Evolutionary conservation across 805 yeast species (phyloP), one percentile per base, ranked within the genome.

Genomic region (Candida endomychidarum): DNA sequence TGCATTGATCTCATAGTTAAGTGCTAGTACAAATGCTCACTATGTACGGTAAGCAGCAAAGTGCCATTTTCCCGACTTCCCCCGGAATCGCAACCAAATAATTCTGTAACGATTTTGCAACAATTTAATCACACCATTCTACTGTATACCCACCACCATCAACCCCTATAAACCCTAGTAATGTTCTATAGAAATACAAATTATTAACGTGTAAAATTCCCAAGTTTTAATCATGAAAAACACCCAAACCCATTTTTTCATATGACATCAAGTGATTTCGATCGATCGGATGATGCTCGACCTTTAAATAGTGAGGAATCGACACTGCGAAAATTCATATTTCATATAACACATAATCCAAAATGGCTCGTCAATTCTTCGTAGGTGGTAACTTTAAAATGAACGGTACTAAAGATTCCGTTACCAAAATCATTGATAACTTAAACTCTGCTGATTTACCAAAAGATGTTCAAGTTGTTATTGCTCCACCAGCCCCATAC

Each of bases 341-440:
- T 19, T 12, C 4, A 29, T 16, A 15, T 15, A 5, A 15, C 11
- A 67, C 37, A 5, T 10, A 27, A 20, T 6, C 12, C 26, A 32
- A 22, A 33, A 70, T 70, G 95, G 82, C 95, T 65, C 86, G 96
- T 73, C 79, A 77, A 70, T 93, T 91, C 75, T 90, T 93, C 70
- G 96, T 93, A 63, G 99, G 99, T 58, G 99, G 99, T 62, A 93
- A 93, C 89, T 91, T 93, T 81, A 93, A 93, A 74, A 83, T 93
- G 87, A 93, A 93, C 80, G 99, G 99, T 65, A 74, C 95, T 63
- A 83, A 82, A 72, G 79, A 77, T 57, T 84, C 93, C 56, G 86
- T 93, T 68, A 78, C 80, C 66, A 71, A 79, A 54, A 90, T 93
- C 62, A 83, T 91, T 49, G 90, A 81, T 51, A 74, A 81, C 72